Conservation (phyloP, 75 land plant species). For the Picea sitchensis region DNA sequence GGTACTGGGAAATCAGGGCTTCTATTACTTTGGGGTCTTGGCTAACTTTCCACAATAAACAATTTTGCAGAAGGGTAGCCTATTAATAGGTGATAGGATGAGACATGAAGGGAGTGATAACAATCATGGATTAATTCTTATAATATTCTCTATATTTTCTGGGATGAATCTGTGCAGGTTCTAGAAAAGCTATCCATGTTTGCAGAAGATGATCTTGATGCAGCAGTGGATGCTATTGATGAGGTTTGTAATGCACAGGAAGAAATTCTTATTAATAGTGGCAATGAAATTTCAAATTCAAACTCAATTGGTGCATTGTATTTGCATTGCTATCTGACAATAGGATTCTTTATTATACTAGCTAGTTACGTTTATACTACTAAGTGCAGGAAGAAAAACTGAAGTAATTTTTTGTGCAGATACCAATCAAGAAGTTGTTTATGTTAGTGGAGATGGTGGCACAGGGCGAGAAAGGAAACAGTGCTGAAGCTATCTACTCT, state of each 20-base stretch:
- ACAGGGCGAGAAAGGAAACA: slow-evolving; percentile 59
- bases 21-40: not conserved
- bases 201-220: slow-evolving; percentile 53
- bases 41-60: not conserved
- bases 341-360: no score
- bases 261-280: no score
- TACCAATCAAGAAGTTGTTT: slow-evolving; percentile 83
- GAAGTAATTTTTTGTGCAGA: slow-evolving; percentile 24
- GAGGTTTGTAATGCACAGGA: slow-evolving; percentile 38
- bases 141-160: not conserved
- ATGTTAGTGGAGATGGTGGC: slow-evolving; percentile 94
- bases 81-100: no score
- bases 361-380: no score
- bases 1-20: no score
- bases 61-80: not conserved
- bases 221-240: slow-evolving; percentile 67
- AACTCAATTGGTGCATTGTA: no score
- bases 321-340: no score
- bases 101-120: no score
- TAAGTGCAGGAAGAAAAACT: no score
- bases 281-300: no score
- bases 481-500: slow-evolving; percentile 60
- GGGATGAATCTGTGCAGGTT: slow-evolving; percentile 40
- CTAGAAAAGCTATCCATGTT: slow-evolving; percentile 61
- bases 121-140: not conserved